Evolutionary conservation across 768 basidiomycete genomes (phyloP).

Genomic region (Russula earlei): DNA sequence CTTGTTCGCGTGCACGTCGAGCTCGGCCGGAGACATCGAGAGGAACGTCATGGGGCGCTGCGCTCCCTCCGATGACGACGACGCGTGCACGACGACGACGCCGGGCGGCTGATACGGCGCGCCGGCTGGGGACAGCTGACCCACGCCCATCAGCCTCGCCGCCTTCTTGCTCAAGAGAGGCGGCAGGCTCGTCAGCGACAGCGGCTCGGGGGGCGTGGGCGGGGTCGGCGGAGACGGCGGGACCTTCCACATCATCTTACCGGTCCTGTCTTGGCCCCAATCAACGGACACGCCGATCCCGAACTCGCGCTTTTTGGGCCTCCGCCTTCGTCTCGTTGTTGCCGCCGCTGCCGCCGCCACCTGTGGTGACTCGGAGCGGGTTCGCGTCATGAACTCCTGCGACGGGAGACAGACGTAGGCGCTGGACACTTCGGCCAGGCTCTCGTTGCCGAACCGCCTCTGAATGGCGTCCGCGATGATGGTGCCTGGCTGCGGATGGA

Average conservation of each 20-base stretch:
- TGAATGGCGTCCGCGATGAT: conserved; percentile 39
- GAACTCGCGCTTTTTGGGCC: conserved; percentile 22
- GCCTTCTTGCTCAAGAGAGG: conserved; percentile 28
- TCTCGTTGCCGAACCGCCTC: conserved; percentile 42
- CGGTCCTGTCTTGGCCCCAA: conserved; percentile 29
- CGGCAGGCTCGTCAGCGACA: conserved; percentile 14
- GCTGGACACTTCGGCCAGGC: conserved; percentile 35
- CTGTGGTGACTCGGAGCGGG: conserved; percentile 20
- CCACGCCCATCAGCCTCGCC: conserved; percentile 30
- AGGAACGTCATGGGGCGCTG: conserved; percentile 47
- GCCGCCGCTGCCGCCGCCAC: no score
- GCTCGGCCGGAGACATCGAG: conserved; percentile 44
- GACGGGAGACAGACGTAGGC: conserved; percentile 54
- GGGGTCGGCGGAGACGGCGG: conserved; percentile 20
- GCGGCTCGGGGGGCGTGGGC: conserved; percentile 23
- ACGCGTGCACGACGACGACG: conserved; percentile 33
- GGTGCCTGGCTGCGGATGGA: conserved; percentile 44
- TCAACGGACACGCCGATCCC: conserved; percentile 30
- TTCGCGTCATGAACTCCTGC: conserved; percentile 22
- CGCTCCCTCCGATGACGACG: background rate
- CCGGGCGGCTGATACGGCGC: conserved; percentile 48
- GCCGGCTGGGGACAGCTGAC: conserved; percentile 5
- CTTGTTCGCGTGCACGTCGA: conserved; percentile 72
- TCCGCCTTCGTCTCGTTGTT: no score
- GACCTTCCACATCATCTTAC: conserved; percentile 21